Evolutionary conservation across 2,329 filamentous ascomycete genomes (phyloP).

Genomic region (Diaporthe sp.): DNA sequence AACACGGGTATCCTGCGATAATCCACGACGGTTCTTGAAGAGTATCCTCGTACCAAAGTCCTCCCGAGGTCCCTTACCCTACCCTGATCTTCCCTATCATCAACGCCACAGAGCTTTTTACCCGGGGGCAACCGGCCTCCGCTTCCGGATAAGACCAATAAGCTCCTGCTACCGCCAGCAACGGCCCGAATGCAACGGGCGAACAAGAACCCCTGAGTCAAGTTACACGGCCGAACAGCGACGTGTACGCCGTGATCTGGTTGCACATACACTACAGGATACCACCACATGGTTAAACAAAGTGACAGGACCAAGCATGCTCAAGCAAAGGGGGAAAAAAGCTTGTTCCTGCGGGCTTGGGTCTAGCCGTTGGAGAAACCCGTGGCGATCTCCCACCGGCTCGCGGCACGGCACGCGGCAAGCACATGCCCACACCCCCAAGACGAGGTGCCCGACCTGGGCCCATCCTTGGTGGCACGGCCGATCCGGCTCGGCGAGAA

Average conservation of each 20-base stretch:
- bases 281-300: too few species aligned
- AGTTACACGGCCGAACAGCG: background rate
- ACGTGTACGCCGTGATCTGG: background rate
- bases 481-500: conserved; percentile 2
- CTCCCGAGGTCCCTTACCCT: background rate
- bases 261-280: background rate
- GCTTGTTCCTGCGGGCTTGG: conserved; percentile 1
- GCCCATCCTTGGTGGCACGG: conserved; percentile 2
- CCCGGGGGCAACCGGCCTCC: background rate
- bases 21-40: background rate
- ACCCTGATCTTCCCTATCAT: background rate
- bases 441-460: background rate
- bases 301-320: background rate
- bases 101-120: background rate
- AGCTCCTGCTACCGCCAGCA: background rate
- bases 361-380: background rate
- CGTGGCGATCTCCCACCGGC: conserved; percentile 6
- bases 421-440: background rate
- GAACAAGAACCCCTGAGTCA: background rate
- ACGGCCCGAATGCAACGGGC: background rate
- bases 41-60: background rate
- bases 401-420: conserved; percentile 13
- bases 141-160: background rate
- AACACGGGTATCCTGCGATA: too few species aligned
- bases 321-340: background rate